These are phyloP conservation scores for Xylariaceae sp. DNA, from an alignment of 2,329 filamentous ascomycete genomes.

Conservation along the genomic window DNA sequence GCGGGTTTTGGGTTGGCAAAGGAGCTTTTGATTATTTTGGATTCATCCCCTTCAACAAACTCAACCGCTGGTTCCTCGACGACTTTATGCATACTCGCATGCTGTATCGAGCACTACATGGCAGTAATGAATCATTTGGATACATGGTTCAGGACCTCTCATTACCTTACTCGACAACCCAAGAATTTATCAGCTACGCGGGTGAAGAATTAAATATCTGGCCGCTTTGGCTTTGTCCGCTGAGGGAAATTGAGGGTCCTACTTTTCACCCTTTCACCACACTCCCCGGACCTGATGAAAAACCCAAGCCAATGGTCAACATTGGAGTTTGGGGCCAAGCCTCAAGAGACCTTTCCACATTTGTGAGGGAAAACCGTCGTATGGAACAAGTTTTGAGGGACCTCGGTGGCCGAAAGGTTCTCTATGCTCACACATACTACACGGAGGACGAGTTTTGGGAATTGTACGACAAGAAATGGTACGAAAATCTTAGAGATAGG, in stretches of 20 bases:
- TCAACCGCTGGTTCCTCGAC: conserved; percentile 57
- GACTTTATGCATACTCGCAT: conserved; percentile 59
- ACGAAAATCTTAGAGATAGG: conserved; percentile 53
- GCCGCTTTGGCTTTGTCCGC: conserved; percentile 53
- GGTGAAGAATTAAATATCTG: conserved; percentile 43
- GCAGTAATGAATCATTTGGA: conserved; percentile 52
- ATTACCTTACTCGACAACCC: conserved; percentile 40
- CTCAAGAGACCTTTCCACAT: conserved; percentile 38
- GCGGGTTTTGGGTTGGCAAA: conserved; percentile 62
- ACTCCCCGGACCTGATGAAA: conserved; percentile 34
- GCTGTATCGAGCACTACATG: conserved; percentile 62
- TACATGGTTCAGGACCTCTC: conserved; percentile 63
- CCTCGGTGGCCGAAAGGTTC: conserved; percentile 62
- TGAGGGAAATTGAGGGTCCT: conserved; percentile 39
- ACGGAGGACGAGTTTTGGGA: conserved; percentile 64
- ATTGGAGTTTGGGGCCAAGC: conserved; percentile 59
- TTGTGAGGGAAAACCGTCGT: conserved; percentile 52
- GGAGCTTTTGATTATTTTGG: conserved; percentile 60
- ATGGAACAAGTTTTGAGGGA: conserved; percentile 56
- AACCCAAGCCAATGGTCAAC: conserved; percentile 47
- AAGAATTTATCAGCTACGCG: conserved; percentile 45
- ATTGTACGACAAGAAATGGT: conserved; percentile 56
- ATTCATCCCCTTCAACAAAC: conserved; percentile 57
- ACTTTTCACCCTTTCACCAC: conserved; percentile 44
- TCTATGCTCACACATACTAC: conserved; percentile 68